Evolutionary conservation across 441 rosid genomes (phyloP), one percentile per base, ranked within the genome.

Genomic region (Gossypium davidsonii): DNA sequence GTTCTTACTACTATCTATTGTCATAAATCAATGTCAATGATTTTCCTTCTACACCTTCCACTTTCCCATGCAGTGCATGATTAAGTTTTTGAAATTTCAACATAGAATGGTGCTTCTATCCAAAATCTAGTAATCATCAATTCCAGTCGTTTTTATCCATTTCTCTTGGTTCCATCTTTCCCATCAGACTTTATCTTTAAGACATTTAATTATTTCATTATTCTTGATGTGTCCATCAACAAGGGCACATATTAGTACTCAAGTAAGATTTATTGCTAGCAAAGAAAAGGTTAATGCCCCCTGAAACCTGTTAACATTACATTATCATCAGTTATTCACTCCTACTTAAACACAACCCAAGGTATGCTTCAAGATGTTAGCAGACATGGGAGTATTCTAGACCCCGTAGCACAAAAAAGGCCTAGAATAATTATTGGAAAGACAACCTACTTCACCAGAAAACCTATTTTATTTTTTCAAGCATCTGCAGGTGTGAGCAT

Each of bases 1-100:
- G 73, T 49, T 69, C 70, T 68, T 55, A 58, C n/a, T 63, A 17
- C n/a, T 28, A 26, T 63, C 67, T 55, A 10, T 70, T 57, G 20
- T 14, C 11, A 6, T 57, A 23, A 14, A 26, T n/a, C 39, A 8
- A 59, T 44, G 46, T 26, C 59, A 72, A 39, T 26, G 59, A n/a
- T 60, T 20, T 60, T 28, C 46, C 25, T 72, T 58, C 42, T 15
- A 20, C 15, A 42, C 21, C 34, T 39, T 70, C 44, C 42, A 26
- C 44, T 15, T 44, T 58, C 49, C 52, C 23, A 18, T 12, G 20
- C 37, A 70, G 20, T 70, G 48, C 73, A 71, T 23, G 44, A 58
- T 46, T 44, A 42, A 3, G 52, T 57, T 7, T 42, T 44, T 59
- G 56, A 71, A 51, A 56, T 42, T 20, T 18, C 57, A 72, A 31